Conservation (phyloP, 768 basidiomycete genomes). For the Crepidotus variabilis region DNA sequence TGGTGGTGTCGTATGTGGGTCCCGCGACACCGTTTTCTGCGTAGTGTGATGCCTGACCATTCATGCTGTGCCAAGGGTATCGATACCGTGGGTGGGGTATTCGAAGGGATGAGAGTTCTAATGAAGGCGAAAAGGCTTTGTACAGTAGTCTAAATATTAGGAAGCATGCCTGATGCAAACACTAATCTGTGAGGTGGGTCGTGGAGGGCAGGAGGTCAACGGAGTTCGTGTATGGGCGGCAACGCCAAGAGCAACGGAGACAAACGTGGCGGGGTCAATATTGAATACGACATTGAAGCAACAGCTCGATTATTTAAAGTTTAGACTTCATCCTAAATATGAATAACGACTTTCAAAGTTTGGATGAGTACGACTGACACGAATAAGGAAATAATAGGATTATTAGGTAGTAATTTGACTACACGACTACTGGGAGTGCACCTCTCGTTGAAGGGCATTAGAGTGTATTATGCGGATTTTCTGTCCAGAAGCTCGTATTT, state of each 20-base stretch:
- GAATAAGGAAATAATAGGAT: no score
- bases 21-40: background rate
- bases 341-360: no score
- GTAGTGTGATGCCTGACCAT: background rate
- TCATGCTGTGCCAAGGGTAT: background rate
- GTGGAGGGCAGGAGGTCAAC: background rate
- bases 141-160: background rate
- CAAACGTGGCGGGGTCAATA: background rate
- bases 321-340: no score
- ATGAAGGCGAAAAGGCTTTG: background rate
- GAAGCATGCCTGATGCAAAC: background rate
- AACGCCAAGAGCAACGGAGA: background rate
- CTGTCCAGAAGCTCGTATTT: no score
- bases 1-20: background rate
- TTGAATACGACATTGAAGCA: no score
- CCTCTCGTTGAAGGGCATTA: no score
- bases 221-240: background rate
- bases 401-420: no score
- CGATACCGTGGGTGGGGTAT: background rate
- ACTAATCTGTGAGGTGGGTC: background rate
- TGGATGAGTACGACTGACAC: no score
- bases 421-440: no score
- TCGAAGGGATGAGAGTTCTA: background rate
- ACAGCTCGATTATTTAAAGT: no score
- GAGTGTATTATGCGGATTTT: no score